A percentile compares a stretch with the other conserved stretches of the same genome.
Evolutionary conservation across 495 filamentous ascomycete genomes (phyloP).

Genomic region (Penicillium crystallinum): DNA sequence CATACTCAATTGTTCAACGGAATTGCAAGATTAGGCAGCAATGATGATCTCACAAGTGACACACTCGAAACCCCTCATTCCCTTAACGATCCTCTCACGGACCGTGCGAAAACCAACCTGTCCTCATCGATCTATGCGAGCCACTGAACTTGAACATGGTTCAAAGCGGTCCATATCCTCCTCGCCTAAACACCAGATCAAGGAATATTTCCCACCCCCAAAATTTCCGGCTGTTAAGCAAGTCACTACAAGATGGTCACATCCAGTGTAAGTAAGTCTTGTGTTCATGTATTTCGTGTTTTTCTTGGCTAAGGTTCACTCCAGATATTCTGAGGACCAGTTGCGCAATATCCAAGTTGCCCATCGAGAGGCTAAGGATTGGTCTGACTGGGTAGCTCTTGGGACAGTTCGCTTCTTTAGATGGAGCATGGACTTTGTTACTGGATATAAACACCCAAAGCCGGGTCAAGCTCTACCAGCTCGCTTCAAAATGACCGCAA

Average conservation of each 20-base stretch:
- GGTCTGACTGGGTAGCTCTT: conserved; percentile 64
- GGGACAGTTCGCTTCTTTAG: conserved; percentile 56
- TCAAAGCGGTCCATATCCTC: conserved; percentile 32
- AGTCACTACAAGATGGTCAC: conserved; percentile 32
- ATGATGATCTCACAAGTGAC: too few species aligned
- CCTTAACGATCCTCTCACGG: too few species aligned
- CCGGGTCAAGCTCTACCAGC: conserved; percentile 37
- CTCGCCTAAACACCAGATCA: conserved; percentile 29
- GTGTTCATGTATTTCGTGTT: not conserved
- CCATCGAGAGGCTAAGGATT: conserved; percentile 61
- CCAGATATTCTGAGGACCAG: conserved; percentile 56
- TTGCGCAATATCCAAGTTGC: conserved; percentile 59
- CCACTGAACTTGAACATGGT: too few species aligned
- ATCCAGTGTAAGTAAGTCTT: conserved; percentile 44
- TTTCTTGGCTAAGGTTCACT: conserved; percentile 4
- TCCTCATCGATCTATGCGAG: too few species aligned
- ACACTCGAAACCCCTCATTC: too few species aligned
- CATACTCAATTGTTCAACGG: too few species aligned
- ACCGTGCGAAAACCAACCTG: too few species aligned
- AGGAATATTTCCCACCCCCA: conserved; percentile 38
- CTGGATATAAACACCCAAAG: conserved; percentile 64
- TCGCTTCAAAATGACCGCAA: conserved; percentile 60
- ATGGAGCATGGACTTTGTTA: conserved; percentile 61
- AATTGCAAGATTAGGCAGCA: too few species aligned
- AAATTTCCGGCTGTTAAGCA: conserved; percentile 32